Evolutionary conservation across 257 asterid genomes (phyloP).

Genomic region (Solanum okadae): DNA sequence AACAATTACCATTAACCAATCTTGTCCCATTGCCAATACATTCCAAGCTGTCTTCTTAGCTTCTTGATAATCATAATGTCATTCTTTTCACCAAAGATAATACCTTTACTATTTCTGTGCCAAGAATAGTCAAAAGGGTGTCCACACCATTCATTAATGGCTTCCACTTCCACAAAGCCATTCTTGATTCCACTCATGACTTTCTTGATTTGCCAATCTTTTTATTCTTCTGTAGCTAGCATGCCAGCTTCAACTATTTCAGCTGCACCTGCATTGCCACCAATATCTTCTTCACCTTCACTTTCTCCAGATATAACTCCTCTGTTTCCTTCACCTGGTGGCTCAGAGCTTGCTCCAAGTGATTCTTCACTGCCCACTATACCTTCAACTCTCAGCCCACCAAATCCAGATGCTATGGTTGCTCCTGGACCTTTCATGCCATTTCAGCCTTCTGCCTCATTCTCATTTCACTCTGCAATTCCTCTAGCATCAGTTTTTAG

Average conservation of each 20-base stretch:
- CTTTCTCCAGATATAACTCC: slow-evolving; percentile 74
- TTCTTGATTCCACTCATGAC: slow-evolving; percentile 9
- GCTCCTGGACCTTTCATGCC: slow-evolving; percentile 45
- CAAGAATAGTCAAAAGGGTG: neutral
- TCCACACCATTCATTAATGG: slow-evolving; percentile 37
- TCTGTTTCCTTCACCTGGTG: slow-evolving; percentile 68
- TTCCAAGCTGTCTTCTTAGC: slow-evolving; percentile 39
- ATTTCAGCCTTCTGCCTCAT: slow-evolving; percentile 27
- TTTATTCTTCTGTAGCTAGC: slow-evolving; percentile 1
- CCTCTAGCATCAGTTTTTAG: slow-evolving; percentile 14
- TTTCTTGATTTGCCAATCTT: slow-evolving; percentile 17
- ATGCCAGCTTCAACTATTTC: slow-evolving; percentile 62
- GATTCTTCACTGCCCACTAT: slow-evolving; percentile 61
- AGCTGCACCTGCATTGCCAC: slow-evolving; percentile 73
- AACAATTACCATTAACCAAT: slow-evolving; percentile 25
- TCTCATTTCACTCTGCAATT: slow-evolving; percentile 37
- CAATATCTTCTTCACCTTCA: slow-evolving; percentile 37
- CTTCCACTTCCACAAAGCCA: slow-evolving; percentile 9
- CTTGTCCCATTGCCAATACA: slow-evolving; percentile 40
- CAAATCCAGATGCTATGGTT: slow-evolving; percentile 60
- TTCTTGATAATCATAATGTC: neutral
- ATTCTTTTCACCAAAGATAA: neutral
- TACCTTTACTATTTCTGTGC: slow-evolving; percentile 4
- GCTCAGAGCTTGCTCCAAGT: slow-evolving; percentile 58
- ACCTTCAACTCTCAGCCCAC: slow-evolving; percentile 98